These are phyloP conservation scores for Coffea eugenioides DNA, from an alignment of 257 asterid genomes.

Conservation along the genomic window DNA sequence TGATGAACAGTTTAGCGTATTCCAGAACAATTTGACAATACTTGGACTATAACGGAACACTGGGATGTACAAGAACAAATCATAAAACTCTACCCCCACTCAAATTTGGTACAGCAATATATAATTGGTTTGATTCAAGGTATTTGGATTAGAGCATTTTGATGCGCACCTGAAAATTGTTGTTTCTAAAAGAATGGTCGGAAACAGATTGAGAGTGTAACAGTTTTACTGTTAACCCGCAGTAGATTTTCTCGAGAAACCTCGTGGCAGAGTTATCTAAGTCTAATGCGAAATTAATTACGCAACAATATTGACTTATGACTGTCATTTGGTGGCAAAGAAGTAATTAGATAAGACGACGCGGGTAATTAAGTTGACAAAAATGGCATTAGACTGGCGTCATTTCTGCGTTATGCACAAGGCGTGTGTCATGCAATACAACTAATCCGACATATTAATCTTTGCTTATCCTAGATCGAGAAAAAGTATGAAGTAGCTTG, in stretches of 20 bases:
- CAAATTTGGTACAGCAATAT: too few relatives aligned
- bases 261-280: too few relatives aligned
- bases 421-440: neutral
- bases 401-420: neutral
- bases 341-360: neutral
- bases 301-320: neutral
- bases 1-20: too few relatives aligned
- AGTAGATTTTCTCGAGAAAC: neutral
- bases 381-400: neutral
- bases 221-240: too few relatives aligned
- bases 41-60: neutral
- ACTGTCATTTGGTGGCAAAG: neutral
- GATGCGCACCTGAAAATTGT: too few relatives aligned
- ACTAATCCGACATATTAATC: neutral
- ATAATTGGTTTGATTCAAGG: too few relatives aligned
- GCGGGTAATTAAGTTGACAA: neutral
- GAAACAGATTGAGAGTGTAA: too few relatives aligned
- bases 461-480: neutral
- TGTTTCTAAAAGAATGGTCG: too few relatives aligned
- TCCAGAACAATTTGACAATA: neutral
- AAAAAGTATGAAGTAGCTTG: neutral
- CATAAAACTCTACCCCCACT: neutral
- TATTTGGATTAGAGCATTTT: too few relatives aligned
- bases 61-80: neutral
- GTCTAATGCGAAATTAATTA: too few relatives aligned